Evolutionary conservation across 2,329 filamentous ascomycete species (phyloP).

Genomic region (Fusarium siculi): DNA sequence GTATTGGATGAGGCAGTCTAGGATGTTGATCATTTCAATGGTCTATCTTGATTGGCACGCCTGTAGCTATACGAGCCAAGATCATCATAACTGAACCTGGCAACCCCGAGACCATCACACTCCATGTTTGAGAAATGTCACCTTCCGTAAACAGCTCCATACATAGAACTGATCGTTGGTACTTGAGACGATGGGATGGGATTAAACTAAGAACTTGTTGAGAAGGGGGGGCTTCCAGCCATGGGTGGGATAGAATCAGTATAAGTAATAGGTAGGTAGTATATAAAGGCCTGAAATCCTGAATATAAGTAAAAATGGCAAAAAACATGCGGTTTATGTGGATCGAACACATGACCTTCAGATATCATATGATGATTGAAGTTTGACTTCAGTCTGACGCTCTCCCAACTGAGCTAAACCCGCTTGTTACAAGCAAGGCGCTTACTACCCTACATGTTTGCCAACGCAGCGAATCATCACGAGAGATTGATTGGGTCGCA

Average conservation of each 20-base stretch:
- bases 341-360: slow-evolving; percentile 46
- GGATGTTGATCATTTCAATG: too few relatives aligned
- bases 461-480: rapidly evolving
- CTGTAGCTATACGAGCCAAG: neutral
- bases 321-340: slow-evolving; percentile 41
- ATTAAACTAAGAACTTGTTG: too few relatives aligned
- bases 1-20: too few relatives aligned
- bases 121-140: neutral
- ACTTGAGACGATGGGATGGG: too few relatives aligned
- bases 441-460: neutral
- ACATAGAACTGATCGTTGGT: too few relatives aligned
- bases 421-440: neutral
- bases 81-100: too few relatives aligned
- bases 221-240: too few relatives aligned
- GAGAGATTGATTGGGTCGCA: rapidly evolving
- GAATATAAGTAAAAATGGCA: too few relatives aligned
- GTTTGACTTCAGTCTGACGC: slow-evolving; percentile 36
- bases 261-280: too few relatives aligned
- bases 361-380: slow-evolving; percentile 38
- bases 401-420: slow-evolving; percentile 43
- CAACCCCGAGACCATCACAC: too few relatives aligned
- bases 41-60: neutral
- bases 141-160: neutral
- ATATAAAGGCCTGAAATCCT: too few relatives aligned
- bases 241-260: too few relatives aligned